Evolutionary conservation across 2,329 filamentous ascomycete genomes (phyloP).

Genomic region (Calcarisporium arbuscula): DNA sequence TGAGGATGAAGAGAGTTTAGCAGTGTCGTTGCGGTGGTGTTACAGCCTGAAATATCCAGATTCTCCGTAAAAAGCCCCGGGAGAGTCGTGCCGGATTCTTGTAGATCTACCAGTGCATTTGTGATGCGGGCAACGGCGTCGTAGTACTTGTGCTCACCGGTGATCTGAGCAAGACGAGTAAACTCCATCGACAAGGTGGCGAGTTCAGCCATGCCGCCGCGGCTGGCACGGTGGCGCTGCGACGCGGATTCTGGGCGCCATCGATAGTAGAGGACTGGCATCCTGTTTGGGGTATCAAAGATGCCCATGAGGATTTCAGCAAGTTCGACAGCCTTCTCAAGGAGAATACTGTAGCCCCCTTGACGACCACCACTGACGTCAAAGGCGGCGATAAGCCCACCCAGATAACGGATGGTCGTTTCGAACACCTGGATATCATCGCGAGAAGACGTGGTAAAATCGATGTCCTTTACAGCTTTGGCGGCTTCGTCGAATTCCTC

Average conservation of each 20-base stretch:
- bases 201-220: constrained; percentile 61
- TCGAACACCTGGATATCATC: constrained; percentile 83
- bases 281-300: constrained; percentile 89
- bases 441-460: constrained; percentile 68
- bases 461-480: constrained; percentile 62
- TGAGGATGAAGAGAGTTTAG: constrained; percentile 23
- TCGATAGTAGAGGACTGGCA: constrained; percentile 76
- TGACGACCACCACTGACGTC: constrained; percentile 65
- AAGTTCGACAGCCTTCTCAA: constrained; percentile 73
- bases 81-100: constrained; percentile 61
- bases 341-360: constrained; percentile 55
- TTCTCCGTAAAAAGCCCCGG: constrained; percentile 75
- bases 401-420: constrained; percentile 85
- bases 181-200: constrained; percentile 84
- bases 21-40: constrained; percentile 40
- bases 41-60: constrained; percentile 76
- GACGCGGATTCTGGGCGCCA: constrained; percentile 64
- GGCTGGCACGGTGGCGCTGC: constrained; percentile 56
- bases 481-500: constrained; percentile 77
- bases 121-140: constrained; percentile 85
- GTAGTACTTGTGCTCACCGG: constrained; percentile 75
- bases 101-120: constrained; percentile 68
- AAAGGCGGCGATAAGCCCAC: constrained; percentile 78
- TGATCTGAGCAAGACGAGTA: constrained; percentile 80
- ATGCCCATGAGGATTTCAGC: constrained; percentile 74